Conservation (phyloP, 495 filamentous ascomycete genomes). For the Clohesyomyces aquaticus region DNA sequence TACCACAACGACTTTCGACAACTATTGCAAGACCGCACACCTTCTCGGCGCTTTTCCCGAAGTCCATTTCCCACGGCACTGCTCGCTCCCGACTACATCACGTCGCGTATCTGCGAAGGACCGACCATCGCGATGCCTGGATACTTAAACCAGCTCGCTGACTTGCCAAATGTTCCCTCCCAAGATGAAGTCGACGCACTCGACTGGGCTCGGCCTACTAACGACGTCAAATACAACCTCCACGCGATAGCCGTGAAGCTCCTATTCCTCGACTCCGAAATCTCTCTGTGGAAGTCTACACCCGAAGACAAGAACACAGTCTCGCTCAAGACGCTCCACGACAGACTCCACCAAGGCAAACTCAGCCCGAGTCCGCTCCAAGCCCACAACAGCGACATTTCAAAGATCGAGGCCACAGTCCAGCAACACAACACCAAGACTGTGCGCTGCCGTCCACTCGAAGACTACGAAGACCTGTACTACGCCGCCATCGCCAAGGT, state of each 20-base stretch:
- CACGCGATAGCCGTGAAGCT: slow-evolving; percentile 1
- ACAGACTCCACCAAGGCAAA: slow-evolving; percentile 11
- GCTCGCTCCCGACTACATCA: background rate
- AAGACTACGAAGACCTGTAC: slow-evolving; percentile 27
- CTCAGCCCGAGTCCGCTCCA: background rate
- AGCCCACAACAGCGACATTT: background rate
- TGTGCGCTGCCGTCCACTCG: slow-evolving; percentile 8
- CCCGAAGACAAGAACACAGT: background rate
- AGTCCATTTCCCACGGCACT: too few species aligned
- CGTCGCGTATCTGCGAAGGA: background rate
- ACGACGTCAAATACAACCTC: slow-evolving; percentile 5
- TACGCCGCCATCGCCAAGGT: slow-evolving; percentile 10
- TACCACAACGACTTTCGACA: too few species aligned
- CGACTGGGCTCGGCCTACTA: background rate
- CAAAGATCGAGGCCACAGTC: background rate
- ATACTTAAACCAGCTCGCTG: background rate
- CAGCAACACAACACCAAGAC: background rate
- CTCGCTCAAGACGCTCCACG: slow-evolving; percentile 1
- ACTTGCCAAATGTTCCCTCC: background rate
- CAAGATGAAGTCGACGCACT: background rate
- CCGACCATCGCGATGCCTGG: background rate
- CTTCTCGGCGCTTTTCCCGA: background rate
- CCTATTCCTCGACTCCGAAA: background rate
- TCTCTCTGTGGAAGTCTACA: background rate
- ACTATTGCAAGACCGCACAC: too few species aligned